phyloP scores from a whole-genome alignment of 1,139 yeast genomes.

The Taphrina sp. region DNA sequence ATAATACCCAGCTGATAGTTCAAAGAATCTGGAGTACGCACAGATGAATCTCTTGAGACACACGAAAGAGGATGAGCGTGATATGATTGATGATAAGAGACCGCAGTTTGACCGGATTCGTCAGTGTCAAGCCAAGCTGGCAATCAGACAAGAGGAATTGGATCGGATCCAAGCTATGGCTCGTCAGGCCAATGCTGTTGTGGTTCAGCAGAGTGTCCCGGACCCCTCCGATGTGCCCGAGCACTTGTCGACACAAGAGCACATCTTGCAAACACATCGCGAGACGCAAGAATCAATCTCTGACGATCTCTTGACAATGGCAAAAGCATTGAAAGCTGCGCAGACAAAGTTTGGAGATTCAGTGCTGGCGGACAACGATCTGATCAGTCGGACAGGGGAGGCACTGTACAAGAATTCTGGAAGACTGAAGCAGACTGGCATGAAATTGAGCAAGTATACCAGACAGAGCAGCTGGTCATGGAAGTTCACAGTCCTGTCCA shows the following conservation, averaged over 20 bases:
- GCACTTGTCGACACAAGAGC: conserved; percentile 26
- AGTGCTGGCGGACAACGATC: conserved; percentile 27
- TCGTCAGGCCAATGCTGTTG: too few species aligned
- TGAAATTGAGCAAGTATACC: conserved; percentile 22
- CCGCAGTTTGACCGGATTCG: too few species aligned
- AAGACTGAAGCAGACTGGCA: conserved; percentile 23
- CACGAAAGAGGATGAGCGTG: too few species aligned
- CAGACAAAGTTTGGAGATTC: conserved; percentile 28
- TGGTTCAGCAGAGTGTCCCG: too few species aligned
- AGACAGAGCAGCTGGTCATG: conserved; percentile 25
- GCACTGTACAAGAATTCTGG: conserved; percentile 24
- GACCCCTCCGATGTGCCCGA: too few species aligned
- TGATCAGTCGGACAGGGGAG: conserved; percentile 27
- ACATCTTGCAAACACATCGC: conserved; percentile 29
- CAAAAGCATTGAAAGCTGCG: conserved; percentile 16
- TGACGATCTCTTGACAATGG: conserved; percentile 31
- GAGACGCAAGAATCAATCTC: conserved; percentile 24
- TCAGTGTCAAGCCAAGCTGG: too few species aligned
- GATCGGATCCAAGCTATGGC: too few species aligned
- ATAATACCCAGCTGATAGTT: background rate
- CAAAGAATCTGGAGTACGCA: conserved; percentile 31
- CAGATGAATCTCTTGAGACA: conserved; percentile 13
- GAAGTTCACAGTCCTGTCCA: conserved; percentile 19
- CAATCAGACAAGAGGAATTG: too few species aligned
- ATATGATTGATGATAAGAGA: too few species aligned